Evolutionary conservation across 1,284 basidiomycete genomes (phyloP).

Genomic region (Sanguinoderma infundibulare): DNA sequence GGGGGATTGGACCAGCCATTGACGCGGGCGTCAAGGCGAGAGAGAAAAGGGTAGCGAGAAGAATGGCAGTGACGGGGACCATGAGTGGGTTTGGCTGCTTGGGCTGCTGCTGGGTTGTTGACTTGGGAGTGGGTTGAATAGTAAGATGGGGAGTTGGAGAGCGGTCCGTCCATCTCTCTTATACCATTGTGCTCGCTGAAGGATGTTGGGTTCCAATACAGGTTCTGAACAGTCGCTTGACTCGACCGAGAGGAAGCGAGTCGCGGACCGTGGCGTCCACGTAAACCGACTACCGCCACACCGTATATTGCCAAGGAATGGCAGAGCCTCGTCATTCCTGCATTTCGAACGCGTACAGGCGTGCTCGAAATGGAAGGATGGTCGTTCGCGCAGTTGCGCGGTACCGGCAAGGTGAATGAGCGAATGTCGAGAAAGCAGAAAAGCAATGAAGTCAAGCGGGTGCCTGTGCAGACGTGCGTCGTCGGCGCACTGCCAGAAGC

Average conservation of each 20-base stretch:
- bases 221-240: not conserved
- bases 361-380: not conserved
- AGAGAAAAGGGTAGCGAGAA: not conserved
- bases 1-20: not conserved
- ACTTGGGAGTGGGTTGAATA: not conserved
- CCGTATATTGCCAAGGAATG: not conserved
- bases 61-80: not conserved
- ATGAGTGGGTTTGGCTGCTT: not conserved
- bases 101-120: not conserved
- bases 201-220: not conserved
- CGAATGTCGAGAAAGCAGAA: not conserved
- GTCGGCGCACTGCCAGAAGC: not conserved
- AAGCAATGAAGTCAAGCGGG: not conserved
- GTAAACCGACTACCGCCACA: not conserved
- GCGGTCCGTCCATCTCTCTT: not conserved
- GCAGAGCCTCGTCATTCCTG: not conserved
- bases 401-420: not conserved
- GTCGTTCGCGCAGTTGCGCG: not conserved
- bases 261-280: not conserved
- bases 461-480: not conserved
- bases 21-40: not conserved
- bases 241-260: not conserved
- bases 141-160: not conserved
- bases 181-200: not conserved
- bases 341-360: not conserved